phyloP scores from a whole-genome alignment of 176 grass and related monocot species.

The Areca catechu region DNA sequence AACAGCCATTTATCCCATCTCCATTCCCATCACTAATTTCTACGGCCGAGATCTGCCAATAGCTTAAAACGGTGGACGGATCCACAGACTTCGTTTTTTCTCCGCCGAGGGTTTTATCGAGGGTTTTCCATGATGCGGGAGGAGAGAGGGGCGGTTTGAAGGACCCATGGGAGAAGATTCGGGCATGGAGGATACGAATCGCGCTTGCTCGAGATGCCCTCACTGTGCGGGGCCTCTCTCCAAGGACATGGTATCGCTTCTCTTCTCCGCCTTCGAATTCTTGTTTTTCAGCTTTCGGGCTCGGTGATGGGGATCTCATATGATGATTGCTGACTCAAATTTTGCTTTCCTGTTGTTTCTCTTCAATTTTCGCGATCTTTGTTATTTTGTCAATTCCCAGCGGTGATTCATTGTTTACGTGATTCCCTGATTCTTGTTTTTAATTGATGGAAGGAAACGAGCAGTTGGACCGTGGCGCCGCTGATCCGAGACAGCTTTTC shows the following conservation, averaged over 20 bases:
- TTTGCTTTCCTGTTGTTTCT: not conserved
- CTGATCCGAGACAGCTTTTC: conserved; percentile 85
- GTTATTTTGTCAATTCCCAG: not conserved
- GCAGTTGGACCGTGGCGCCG: conserved; percentile 51
- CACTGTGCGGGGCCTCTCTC: conserved; percentile 73
- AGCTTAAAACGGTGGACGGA: no score
- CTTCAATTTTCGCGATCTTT: not conserved
- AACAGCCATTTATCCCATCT: no score
- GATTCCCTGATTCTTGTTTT: not conserved
- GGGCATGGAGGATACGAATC: conserved; percentile 21
- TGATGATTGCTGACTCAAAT: not conserved
- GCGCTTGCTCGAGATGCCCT: conserved; percentile 19
- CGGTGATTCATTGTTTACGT: no score
- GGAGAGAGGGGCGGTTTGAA: no score
- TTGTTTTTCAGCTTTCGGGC: not conserved
- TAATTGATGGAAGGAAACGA: conserved; percentile 53
- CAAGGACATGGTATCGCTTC: conserved; percentile 62
- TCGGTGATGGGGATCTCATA: not conserved
- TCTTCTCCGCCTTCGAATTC: not conserved
- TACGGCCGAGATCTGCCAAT: no score
- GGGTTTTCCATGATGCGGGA: no score
- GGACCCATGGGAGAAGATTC: no score
- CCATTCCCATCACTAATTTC: no score
- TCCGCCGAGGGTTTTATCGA: no score
- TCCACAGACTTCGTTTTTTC: no score